These are phyloP conservation scores for Botrytis sinoallii DNA, from an alignment of 2,329 filamentous ascomycete species.

Conservation along the genomic window DNA sequence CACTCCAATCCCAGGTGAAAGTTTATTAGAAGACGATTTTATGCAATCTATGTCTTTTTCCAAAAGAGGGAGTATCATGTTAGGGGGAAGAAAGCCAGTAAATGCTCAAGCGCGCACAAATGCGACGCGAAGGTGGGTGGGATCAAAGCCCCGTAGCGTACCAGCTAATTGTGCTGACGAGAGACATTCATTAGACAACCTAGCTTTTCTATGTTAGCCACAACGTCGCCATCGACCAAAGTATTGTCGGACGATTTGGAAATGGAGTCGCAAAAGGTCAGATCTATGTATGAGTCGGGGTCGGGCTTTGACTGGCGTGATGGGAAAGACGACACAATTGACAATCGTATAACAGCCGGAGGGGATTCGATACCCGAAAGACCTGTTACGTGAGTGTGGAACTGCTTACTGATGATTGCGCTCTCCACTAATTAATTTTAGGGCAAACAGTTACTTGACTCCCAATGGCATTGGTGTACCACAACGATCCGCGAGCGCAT, in stretches of 20 bases:
- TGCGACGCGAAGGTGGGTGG: slow-evolving; percentile 30
- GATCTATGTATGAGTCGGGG: slow-evolving; percentile 38
- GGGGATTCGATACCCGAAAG: slow-evolving; percentile 20
- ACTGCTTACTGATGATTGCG: slow-evolving; percentile 11
- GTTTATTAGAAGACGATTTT: slow-evolving; percentile 56
- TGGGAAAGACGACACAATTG: slow-evolving; percentile 23
- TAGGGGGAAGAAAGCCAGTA: slow-evolving; percentile 46
- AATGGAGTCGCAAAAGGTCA: slow-evolving; percentile 38
- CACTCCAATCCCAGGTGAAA: slow-evolving; percentile 55
- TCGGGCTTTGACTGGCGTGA: slow-evolving; percentile 31
- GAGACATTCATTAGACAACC: slow-evolving; percentile 29
- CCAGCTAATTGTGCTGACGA: slow-evolving; percentile 23
- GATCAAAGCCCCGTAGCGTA: neutral
- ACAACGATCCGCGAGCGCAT: slow-evolving; percentile 28
- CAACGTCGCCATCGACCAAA: slow-evolving; percentile 28
- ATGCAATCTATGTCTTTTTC: slow-evolving; percentile 57
- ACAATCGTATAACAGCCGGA: slow-evolving; percentile 12
- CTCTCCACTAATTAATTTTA: slow-evolving; percentile 24
- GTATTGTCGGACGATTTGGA: slow-evolving; percentile 35
- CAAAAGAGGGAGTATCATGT: slow-evolving; percentile 62
- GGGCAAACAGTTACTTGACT: slow-evolving; percentile 26
- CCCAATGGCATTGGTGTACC: slow-evolving; percentile 17
- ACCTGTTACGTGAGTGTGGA: slow-evolving; percentile 20
- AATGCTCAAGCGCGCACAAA: slow-evolving; percentile 29
- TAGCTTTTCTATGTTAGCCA: slow-evolving; percentile 32